Conservation (phyloP, 2,329 filamentous ascomycete species). For the Plectosphaerella cucumerina region DNA sequence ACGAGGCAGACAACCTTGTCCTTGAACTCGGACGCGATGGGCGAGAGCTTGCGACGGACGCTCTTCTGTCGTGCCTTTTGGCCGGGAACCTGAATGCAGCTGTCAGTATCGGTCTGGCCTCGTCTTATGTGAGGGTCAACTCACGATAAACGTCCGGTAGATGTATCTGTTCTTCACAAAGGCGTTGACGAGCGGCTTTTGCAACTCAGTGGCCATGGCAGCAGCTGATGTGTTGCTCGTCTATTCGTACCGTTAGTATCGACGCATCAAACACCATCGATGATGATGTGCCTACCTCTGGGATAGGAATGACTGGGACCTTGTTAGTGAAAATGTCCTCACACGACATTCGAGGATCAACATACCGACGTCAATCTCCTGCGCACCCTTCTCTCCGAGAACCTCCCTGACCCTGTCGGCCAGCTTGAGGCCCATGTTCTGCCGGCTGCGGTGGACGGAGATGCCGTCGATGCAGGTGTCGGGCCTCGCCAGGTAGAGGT, state of each 20-base stretch:
- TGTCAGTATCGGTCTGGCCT: not conserved
- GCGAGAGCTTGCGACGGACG: constrained; percentile 83
- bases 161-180: constrained; percentile 91
- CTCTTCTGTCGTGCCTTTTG: constrained; percentile 79
- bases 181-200: constrained; percentile 73
- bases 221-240: constrained; percentile 80
- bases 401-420: constrained; percentile 66
- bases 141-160: constrained; percentile 75
- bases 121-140: not conserved
- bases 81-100: constrained; percentile 49
- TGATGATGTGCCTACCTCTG: constrained; percentile 25
- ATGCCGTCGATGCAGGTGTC: constrained; percentile 85
- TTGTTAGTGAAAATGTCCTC: constrained; percentile 10
- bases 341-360: constrained; percentile 1
- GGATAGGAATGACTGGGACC: constrained; percentile 65
- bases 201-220: constrained; percentile 65
- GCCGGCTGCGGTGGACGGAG: constrained; percentile 75
- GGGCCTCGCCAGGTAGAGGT: constrained; percentile 42
- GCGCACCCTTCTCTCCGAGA: constrained; percentile 64
- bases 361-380: constrained; percentile 66
- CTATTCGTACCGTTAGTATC: constrained; percentile 26
- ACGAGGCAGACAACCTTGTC: constrained; percentile 77
- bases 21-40: constrained; percentile 81
- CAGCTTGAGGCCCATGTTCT: constrained; percentile 81
- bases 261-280: not conserved